Percentiles rank a stretch among this genome's conserved stretches.
Evolutionary conservation across 805 yeast species (phyloP).

Genomic region (Myxozyma neotropica): DNA sequence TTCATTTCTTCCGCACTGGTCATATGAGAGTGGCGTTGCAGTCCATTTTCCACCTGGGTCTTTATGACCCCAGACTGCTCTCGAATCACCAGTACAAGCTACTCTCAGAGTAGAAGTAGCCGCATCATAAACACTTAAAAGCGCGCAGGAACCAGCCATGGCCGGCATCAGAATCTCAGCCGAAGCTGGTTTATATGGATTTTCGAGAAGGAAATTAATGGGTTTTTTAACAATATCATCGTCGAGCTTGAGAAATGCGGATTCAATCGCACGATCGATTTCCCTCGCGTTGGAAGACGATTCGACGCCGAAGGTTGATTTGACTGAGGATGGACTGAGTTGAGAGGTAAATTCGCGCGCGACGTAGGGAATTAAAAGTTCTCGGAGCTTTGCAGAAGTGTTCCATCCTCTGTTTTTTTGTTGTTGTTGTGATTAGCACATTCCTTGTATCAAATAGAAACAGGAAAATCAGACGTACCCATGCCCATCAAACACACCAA

Average conservation of each 20-base stretch:
- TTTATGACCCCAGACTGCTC: constrained; percentile 79
- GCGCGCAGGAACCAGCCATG: constrained; percentile 90
- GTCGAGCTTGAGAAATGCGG: constrained; percentile 81
- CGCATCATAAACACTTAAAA: constrained; percentile 84
- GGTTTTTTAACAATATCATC: constrained; percentile 80
- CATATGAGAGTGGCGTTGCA: constrained; percentile 80
- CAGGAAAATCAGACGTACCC: constrained; percentile 42
- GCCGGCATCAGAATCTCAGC: constrained; percentile 87
- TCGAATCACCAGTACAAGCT: constrained; percentile 95
- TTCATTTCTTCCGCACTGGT: constrained; percentile 92
- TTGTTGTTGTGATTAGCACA: too few relatives aligned
- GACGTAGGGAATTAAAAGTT: constrained; percentile 75
- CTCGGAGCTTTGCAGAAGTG: constrained; percentile 83
- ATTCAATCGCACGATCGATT: constrained; percentile 76
- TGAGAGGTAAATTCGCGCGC: constrained; percentile 69
- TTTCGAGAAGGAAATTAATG: constrained; percentile 66
- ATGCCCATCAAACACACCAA: constrained; percentile 96
- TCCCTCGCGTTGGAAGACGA: constrained; percentile 44
- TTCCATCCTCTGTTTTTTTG: constrained; percentile 69
- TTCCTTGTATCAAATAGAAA: too few relatives aligned
- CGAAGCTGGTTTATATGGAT: constrained; percentile 64
- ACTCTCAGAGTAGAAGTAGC: constrained; percentile 70
- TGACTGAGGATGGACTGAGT: constrained; percentile 45
- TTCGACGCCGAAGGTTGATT: constrained; percentile 46
- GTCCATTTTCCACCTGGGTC: constrained; percentile 68